phyloP scores from a whole-genome alignment of 2,329 filamentous ascomycete genomes.

The Exophiala aquamarina region DNA sequence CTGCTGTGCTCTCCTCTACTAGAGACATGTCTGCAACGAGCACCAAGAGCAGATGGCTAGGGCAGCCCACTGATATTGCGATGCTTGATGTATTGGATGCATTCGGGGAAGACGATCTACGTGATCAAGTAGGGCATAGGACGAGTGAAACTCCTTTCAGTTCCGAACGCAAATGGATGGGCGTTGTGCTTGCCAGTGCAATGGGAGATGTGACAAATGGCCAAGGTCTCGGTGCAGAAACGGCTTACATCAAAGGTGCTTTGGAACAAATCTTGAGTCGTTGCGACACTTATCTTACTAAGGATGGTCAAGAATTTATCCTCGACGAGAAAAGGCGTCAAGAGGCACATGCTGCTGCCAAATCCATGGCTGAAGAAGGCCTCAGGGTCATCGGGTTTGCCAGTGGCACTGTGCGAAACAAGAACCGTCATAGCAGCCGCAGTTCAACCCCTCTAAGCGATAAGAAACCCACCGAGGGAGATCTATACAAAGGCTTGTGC shows the following conservation, averaged over 20 bases:
- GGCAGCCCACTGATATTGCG: constrained; percentile 96
- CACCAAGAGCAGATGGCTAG: constrained; percentile 85
- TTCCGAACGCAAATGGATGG: constrained; percentile 99
- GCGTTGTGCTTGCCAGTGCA: constrained; percentile 71
- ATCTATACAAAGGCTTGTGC: constrained; percentile 73
- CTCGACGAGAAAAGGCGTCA: constrained; percentile 74
- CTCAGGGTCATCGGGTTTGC: constrained; percentile 91
- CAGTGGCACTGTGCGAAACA: constrained; percentile 67
- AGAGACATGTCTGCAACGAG: constrained; percentile 61
- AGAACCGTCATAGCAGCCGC: constrained; percentile 47
- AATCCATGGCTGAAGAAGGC: constrained; percentile 83
- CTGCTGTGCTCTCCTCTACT: constrained; percentile 83
- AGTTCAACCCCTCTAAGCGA: constrained; percentile 46
- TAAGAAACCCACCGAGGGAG: constrained; percentile 57
- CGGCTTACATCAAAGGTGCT: constrained; percentile 94
- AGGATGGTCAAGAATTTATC: constrained; percentile 81
- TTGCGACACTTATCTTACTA: constrained; percentile 87
- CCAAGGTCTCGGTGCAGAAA: constrained; percentile 64
- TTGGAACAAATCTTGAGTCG: constrained; percentile 81
- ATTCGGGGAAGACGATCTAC: constrained; percentile 87
- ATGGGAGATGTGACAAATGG: constrained; percentile 49
- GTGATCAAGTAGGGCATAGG: constrained; percentile 79
- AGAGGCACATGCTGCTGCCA: constrained; percentile 75
- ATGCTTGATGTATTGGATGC: constrained; percentile 89
- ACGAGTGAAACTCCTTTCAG: constrained; percentile 90